phyloP scores from a whole-genome alignment of 495 filamentous ascomycete genomes.

The Lasiosphaeris hirsuta region DNA sequence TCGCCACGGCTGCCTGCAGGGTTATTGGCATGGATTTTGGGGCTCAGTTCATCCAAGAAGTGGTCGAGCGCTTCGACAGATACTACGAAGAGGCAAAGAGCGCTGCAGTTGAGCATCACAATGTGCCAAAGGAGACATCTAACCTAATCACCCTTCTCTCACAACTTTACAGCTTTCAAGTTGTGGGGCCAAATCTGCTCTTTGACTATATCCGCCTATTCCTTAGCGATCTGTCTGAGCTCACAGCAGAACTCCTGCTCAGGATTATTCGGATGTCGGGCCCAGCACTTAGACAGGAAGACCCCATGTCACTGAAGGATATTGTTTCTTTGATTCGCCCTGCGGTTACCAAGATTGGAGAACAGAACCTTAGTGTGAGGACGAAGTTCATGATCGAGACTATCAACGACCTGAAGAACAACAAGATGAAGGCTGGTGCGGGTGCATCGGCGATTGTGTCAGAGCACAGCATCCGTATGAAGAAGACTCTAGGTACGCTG shows the following conservation, averaged over 20 bases:
- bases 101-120: constrained; percentile 44
- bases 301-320: constrained; percentile 86
- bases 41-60: constrained; percentile 72
- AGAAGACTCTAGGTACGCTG: constrained; percentile 71
- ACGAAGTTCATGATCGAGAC: constrained; percentile 98
- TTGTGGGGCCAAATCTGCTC: constrained; percentile 74
- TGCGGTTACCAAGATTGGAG: constrained; percentile 60
- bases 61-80: constrained; percentile 66
- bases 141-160: constrained; percentile 85
- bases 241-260: constrained; percentile 88
- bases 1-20: constrained; percentile 84
- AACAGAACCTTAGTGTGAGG: constrained; percentile 72
- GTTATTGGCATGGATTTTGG: constrained; percentile 83
- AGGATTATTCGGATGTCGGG: constrained; percentile 79
- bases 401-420: constrained; percentile 92
- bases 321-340: constrained; percentile 79
- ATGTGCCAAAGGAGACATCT: constrained; percentile 59
- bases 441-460: constrained; percentile 59
- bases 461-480: constrained; percentile 81
- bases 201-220: constrained; percentile 88
- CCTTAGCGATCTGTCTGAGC: constrained; percentile 69
- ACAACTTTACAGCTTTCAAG: constrained; percentile 86
- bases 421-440: constrained; percentile 72
- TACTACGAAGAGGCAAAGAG: constrained; percentile 44
- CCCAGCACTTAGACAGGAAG: constrained; percentile 80